phyloP scores from a whole-genome alignment of 2,329 filamentous ascomycete species.

The Pseudogymnoascus sp. region DNA sequence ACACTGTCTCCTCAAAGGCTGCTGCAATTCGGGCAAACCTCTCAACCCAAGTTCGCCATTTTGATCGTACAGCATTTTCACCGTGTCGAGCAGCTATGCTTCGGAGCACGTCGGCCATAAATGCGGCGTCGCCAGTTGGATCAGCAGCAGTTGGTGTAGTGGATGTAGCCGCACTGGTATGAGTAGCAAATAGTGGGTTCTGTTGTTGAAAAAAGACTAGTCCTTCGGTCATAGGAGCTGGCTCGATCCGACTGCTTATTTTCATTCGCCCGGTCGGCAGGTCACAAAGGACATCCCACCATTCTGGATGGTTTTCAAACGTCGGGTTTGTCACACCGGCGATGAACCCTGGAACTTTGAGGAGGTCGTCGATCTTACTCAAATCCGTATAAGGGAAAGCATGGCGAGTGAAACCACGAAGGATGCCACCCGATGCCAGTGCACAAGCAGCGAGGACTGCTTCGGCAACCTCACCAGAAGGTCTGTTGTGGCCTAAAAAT shows the following conservation, averaged over 20 bases:
- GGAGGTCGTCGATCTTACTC: slow-evolving; percentile 91
- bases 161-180: slow-evolving; percentile 35
- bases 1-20: slow-evolving; percentile 91
- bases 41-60: slow-evolving; percentile 90
- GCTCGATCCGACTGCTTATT: slow-evolving; percentile 82
- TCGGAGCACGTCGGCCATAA: slow-evolving; percentile 78
- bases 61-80: slow-evolving; percentile 80
- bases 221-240: slow-evolving; percentile 74
- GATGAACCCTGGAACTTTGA: slow-evolving; percentile 95
- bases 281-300: slow-evolving; percentile 97
- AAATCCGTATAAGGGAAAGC: slow-evolving; percentile 97
- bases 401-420: slow-evolving; percentile 89
- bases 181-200: slow-evolving; percentile 48
- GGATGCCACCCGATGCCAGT: slow-evolving; percentile 81
- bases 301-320: slow-evolving; percentile 89
- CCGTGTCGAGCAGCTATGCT: slow-evolving; percentile 82
- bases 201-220: slow-evolving; percentile 81
- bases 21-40: slow-evolving; percentile 90
- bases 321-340: slow-evolving; percentile 96
- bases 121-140: slow-evolving; percentile 76
- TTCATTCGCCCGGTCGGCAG: slow-evolving; percentile 87
- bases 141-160: slow-evolving; percentile 41
- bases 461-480: slow-evolving; percentile 92
- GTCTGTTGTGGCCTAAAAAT: slow-evolving; percentile 90
- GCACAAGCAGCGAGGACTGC: slow-evolving; percentile 97